Percentiles rank a stretch among this genome's conserved stretches.
These are phyloP conservation scores for Thelonectria olida DNA, from an alignment of 2,329 filamentous ascomycete species.

Conservation along the genomic window DNA sequence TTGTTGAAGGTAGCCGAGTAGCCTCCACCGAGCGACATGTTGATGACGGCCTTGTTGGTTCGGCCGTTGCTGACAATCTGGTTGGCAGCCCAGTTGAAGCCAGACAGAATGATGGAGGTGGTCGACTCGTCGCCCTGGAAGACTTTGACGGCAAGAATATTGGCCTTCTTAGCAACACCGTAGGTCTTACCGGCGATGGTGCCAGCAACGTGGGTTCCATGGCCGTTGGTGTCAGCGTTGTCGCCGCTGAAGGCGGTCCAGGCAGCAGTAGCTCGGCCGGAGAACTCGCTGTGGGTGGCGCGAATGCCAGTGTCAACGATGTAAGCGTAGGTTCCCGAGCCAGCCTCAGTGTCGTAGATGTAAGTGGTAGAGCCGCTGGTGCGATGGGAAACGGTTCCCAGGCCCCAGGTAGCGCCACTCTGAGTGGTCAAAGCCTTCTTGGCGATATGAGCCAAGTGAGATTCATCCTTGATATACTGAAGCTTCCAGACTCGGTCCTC, in stretches of 20 bases:
- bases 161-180: slow-evolving; percentile 55
- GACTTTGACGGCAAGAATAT: slow-evolving; percentile 57
- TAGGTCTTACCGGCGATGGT: slow-evolving; percentile 48
- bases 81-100: slow-evolving; percentile 54
- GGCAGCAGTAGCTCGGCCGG: slow-evolving; percentile 56
- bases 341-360: slow-evolving; percentile 58
- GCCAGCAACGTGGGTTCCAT: slow-evolving; percentile 54
- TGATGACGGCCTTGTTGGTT: slow-evolving; percentile 55
- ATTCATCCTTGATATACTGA: slow-evolving; percentile 31
- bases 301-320: slow-evolving; percentile 71
- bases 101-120: slow-evolving; percentile 45
- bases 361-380: slow-evolving; percentile 47
- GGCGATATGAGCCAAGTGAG: slow-evolving; percentile 16
- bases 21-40: slow-evolving; percentile 64
- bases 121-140: slow-evolving; percentile 43
- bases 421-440: slow-evolving; percentile 44
- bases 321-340: slow-evolving; percentile 62
- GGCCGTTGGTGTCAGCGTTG: slow-evolving; percentile 47
- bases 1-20: slow-evolving; percentile 58
- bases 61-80: slow-evolving; percentile 54
- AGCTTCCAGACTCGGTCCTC: slow-evolving; percentile 43
- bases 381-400: slow-evolving; percentile 46
- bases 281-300: slow-evolving; percentile 62
- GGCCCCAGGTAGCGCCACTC: slow-evolving; percentile 43
- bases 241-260: slow-evolving; percentile 39